Evolutionary conservation across 257 asterid species (phyloP).

Genomic region (Lycium barbarum): DNA sequence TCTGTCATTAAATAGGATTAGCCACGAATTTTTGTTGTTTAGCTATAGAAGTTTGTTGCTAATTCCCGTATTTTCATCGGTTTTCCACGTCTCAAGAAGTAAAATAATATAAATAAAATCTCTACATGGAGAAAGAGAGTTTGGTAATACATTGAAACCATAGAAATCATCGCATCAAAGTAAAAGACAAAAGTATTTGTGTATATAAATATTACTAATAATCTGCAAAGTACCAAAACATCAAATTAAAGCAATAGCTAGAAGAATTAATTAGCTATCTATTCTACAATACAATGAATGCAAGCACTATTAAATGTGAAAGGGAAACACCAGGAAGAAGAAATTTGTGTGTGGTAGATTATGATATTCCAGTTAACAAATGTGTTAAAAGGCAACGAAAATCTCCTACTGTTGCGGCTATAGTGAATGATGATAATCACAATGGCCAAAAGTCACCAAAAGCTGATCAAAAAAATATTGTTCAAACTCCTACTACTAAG

Average conservation of each 20-base stretch:
- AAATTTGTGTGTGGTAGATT: slow-evolving; percentile 39
- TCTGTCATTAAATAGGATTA: not conserved
- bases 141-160: not conserved
- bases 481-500: slow-evolving; percentile 44
- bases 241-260: not conserved
- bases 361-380: slow-evolving; percentile 36
- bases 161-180: not conserved
- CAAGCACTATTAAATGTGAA: slow-evolving; percentile 28
- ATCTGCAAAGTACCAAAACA: slow-evolving; percentile 10
- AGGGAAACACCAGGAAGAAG: slow-evolving; percentile 35
- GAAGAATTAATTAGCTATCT: not conserved
- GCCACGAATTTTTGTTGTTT: not conserved
- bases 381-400: slow-evolving; percentile 63
- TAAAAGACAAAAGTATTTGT: not conserved
- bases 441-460: slow-evolving; percentile 35
- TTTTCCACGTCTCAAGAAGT: not conserved
- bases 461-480: slow-evolving; percentile 34
- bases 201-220: slow-evolving; percentile 22
- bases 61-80: not conserved
- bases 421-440: slow-evolving; percentile 10
- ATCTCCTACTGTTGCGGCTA: slow-evolving; percentile 39
- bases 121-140: slow-evolving; percentile 1
- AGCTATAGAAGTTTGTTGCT: not conserved
- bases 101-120: not conserved
- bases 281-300: slow-evolving; percentile 30